phyloP scores from a whole-genome alignment of 108 stramenopile genomes.

The Pseudonitzschia pungens region DNA sequence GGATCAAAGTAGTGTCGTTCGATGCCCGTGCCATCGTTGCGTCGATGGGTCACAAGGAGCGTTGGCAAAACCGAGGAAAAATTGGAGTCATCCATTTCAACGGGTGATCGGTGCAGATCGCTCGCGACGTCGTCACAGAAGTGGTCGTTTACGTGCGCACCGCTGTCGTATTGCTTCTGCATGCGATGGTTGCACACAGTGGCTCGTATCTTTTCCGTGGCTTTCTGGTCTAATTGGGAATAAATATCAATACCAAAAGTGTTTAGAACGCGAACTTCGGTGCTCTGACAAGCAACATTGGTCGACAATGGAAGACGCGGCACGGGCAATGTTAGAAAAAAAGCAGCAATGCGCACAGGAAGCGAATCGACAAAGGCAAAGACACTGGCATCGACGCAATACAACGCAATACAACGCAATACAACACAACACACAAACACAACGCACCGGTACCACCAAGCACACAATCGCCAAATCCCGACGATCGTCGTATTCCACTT shows the following conservation, averaged over 20 bases:
- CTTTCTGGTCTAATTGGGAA: slow-evolving; percentile 50
- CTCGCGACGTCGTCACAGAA: slow-evolving; percentile 2
- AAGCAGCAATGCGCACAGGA: background rate
- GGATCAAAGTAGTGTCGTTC: slow-evolving; percentile 47
- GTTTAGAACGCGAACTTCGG: slow-evolving; percentile 62
- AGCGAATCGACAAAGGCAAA: no score
- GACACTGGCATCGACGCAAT: no score
- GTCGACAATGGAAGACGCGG: no score
- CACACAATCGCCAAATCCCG: slow-evolving; percentile 36
- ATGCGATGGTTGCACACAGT: slow-evolving; percentile 15
- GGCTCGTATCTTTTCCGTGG: background rate
- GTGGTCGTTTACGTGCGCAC: background rate
- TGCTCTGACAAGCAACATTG: slow-evolving; percentile 1
- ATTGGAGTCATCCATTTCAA: background rate
- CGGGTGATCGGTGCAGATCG: no score
- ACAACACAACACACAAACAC: background rate
- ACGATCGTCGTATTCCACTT: background rate
- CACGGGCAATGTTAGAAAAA: background rate
- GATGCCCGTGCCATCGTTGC: slow-evolving; percentile 15
- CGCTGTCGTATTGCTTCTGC: background rate
- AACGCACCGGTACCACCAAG: slow-evolving; percentile 52
- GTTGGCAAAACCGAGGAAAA: slow-evolving; percentile 42
- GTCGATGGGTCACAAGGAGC: slow-evolving; percentile 55
- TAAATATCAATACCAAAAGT: slow-evolving; percentile 78
- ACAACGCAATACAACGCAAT: no score